Evolutionary conservation across 1,284 basidiomycete species (phyloP).

Genomic region (Trichosporon coremiiforme): DNA sequence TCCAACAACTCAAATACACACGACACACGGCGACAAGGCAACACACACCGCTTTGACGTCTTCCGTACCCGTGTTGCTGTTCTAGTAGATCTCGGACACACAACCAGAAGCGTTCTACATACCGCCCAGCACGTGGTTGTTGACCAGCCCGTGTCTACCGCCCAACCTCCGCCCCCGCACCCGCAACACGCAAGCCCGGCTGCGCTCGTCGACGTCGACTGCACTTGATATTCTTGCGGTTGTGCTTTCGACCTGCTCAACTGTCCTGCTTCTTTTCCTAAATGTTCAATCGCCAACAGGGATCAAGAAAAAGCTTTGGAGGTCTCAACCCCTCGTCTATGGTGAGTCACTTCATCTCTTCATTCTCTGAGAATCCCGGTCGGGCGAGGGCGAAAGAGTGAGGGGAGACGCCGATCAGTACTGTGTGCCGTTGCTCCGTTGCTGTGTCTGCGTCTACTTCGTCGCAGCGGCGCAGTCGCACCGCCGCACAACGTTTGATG

Average conservation of each 20-base stretch:
- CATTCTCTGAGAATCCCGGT: neutral
- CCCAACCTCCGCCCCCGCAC: conserved; percentile 12
- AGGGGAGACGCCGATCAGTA: neutral
- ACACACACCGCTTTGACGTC: conserved; percentile 6
- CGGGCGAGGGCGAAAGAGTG: neutral
- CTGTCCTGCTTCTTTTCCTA: conserved; percentile 6
- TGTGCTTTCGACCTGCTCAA: conserved; percentile 15
- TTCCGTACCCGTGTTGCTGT: neutral
- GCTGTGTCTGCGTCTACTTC: neutral
- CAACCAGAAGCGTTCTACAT: neutral
- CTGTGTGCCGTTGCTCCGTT: neutral
- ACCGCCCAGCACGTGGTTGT: conserved; percentile 15
- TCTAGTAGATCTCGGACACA: conserved; percentile 1
- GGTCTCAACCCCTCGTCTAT: conserved; percentile 19
- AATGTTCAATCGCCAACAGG: conserved; percentile 17
- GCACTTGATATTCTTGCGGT: conserved; percentile 13
- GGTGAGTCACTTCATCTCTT: conserved; percentile 1
- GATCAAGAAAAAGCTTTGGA: conserved; percentile 18
- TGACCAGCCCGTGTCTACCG: conserved; percentile 9
- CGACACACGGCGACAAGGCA: neutral
- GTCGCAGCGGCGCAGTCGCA: neutral
- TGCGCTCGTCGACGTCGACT: conserved; percentile 18
- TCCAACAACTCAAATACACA: conserved; percentile 1
- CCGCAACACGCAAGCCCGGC: neutral
- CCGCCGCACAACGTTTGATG: neutral